These are phyloP conservation scores for Fusarium sp. DNA, from an alignment of 2,329 filamentous ascomycete species.

Conservation along the genomic window DNA sequence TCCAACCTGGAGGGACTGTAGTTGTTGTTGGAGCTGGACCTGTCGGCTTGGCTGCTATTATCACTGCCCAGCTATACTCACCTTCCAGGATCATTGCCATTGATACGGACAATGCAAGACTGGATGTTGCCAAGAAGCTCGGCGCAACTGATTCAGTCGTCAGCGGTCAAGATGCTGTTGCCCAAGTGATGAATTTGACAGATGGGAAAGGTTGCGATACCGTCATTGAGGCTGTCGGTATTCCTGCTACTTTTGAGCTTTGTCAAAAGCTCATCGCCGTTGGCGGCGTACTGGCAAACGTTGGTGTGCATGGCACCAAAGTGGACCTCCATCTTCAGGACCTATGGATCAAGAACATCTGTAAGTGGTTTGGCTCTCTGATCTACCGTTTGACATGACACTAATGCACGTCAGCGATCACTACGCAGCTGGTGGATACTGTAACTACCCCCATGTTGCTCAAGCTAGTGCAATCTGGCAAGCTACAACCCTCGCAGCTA, in stretches of 20 bases:
- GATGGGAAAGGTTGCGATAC: slow-evolving; percentile 64
- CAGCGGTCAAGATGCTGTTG: slow-evolving; percentile 48
- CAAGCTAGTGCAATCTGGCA: slow-evolving; percentile 55
- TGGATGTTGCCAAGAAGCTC: slow-evolving; percentile 57
- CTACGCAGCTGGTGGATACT: slow-evolving; percentile 58
- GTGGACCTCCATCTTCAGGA: slow-evolving; percentile 62
- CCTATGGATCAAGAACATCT: slow-evolving; percentile 64
- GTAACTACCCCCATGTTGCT: slow-evolving; percentile 59
- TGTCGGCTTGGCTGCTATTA: slow-evolving; percentile 63
- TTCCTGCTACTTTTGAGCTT: slow-evolving; percentile 62
- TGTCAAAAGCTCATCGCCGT: slow-evolving; percentile 63
- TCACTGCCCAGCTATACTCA: slow-evolving; percentile 64
- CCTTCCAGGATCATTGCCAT: slow-evolving; percentile 62
- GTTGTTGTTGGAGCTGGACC: slow-evolving; percentile 66
- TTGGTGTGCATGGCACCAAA: slow-evolving; percentile 66
- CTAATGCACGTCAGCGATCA: slow-evolving; percentile 50
- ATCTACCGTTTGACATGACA: too few relatives aligned
- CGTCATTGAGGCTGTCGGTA: slow-evolving; percentile 67
- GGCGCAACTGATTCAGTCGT: slow-evolving; percentile 60
- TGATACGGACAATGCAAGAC: slow-evolving; percentile 59
- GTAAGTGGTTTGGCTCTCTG: slow-evolving; percentile 46
- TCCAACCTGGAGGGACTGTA: slow-evolving; percentile 62
- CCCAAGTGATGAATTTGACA: slow-evolving; percentile 55
- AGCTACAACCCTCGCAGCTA: slow-evolving; percentile 53
- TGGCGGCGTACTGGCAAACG: slow-evolving; percentile 65